Base-by-base conservation (phyloP, 2,329 filamentous ascomycete genomes). In the Calonectria pteridis region DNA sequence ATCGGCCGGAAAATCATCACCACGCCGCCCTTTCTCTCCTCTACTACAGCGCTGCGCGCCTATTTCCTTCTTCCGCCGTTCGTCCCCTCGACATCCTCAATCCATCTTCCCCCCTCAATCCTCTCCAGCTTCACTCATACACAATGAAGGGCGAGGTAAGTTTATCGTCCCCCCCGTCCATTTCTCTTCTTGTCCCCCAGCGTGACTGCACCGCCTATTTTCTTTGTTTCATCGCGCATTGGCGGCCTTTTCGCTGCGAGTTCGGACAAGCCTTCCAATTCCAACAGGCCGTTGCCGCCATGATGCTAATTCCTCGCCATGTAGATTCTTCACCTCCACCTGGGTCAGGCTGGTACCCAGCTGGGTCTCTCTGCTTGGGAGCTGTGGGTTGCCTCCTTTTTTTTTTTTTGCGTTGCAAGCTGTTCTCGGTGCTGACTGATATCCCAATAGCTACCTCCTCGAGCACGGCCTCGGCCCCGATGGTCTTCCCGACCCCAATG, bases 341-440 rank as follows among this genome's bases (percentile, higher is more conserved):
- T 92, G 81, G 90, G 90, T 84, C 90, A 94, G 89, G 92, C 93
- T 87, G 93, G 92, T 86, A 91, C 89, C 83, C 92, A 94, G 90
- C 91, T 94, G 77, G 93, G 92, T 83, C 93, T 93, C 89, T 93
- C 91, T 83, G 92, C 93, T 80, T 94, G 92, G 92, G 92, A 94
- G 87, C 91, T 94, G 92, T 94, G 90, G 83, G 92, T 88, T 76
- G 70, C 78, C 82, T 80, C 81, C 67, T 79, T 76, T 77, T 72
- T 69, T 40, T 35, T 10, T 69, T n/a, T 40, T 18, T 69, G 40
- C 29, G 28, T 28, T 46, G 31, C 23, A 40, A 50, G 55, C 67
- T 67, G 37, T 23, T 40, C 26, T 50, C 46, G 33, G 70, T 66
- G 72, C 80, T 83, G 71, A 83, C 81, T 69, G 69, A 72, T 72